Evolutionary conservation across 257 asterid species (phyloP).

Genomic region (Rhazya stricta): DNA sequence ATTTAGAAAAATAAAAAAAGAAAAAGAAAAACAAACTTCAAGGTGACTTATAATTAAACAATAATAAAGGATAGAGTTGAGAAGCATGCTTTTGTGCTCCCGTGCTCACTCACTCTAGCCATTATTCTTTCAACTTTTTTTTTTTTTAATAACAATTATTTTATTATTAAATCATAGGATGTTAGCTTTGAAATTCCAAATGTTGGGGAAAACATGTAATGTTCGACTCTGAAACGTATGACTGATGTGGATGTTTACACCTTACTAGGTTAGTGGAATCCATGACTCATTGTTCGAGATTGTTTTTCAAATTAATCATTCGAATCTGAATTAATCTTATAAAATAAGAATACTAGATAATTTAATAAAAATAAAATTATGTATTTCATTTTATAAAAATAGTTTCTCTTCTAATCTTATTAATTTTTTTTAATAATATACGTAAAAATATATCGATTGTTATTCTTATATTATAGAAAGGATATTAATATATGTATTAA

Average conservation of each 20-base stretch:
- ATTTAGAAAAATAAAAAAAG: neutral
- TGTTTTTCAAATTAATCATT: slow-evolving; percentile 7
- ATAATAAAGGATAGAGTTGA: slow-evolving; percentile 23
- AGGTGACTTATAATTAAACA: slow-evolving; percentile 1
- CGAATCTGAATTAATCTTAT: too few species aligned
- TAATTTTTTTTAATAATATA: too few species aligned
- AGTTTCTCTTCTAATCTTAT: too few species aligned
- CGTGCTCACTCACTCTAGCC: slow-evolving; percentile 26
- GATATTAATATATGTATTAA: too few species aligned
- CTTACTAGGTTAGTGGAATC: neutral
- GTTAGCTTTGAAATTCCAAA: slow-evolving; percentile 56
- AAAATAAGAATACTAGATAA: too few species aligned
- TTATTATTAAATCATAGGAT: too few species aligned
- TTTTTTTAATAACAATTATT: too few species aligned
- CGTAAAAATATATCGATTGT: too few species aligned
- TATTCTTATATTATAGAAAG: too few species aligned
- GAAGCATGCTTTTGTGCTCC: slow-evolving; percentile 36
- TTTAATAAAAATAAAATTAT: too few species aligned
- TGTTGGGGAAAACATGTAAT: slow-evolving; percentile 27
- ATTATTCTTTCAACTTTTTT: too few species aligned
- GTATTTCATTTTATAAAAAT: too few species aligned
- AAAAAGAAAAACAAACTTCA: slow-evolving; percentile 11
- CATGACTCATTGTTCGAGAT: slow-evolving; percentile 28
- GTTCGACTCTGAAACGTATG: slow-evolving; percentile 28
- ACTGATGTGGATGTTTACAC: slow-evolving; percentile 11